Evolutionary conservation across 768 basidiomycete species (phyloP).

Genomic region (Collybia mongolica): DNA sequence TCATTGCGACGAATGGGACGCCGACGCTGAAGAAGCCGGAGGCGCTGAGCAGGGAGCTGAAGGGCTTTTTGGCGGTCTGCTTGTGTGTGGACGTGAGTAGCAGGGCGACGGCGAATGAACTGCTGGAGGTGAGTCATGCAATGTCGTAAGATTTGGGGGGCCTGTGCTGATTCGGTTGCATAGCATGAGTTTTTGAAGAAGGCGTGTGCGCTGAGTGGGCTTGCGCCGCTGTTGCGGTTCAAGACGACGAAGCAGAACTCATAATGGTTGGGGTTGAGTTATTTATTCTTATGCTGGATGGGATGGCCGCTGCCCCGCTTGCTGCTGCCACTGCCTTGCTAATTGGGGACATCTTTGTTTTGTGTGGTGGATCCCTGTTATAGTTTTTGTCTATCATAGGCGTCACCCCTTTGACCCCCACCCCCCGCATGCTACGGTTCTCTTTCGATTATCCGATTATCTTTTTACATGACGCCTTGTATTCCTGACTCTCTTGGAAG

Average conservation of each 20-base stretch:
- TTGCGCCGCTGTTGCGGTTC: slow-evolving; percentile 85
- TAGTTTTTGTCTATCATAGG: not conserved
- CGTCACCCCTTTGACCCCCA: too few species aligned
- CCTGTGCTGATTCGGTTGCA: slow-evolving; percentile 10
- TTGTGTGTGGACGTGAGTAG: slow-evolving; percentile 95
- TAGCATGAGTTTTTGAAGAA: slow-evolving; percentile 96
- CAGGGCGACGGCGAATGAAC: slow-evolving; percentile 84
- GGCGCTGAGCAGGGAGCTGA: slow-evolving; percentile 85
- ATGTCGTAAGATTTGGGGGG: not conserved
- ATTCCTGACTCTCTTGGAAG: slow-evolving; percentile 1
- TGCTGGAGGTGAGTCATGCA: slow-evolving; percentile 64
- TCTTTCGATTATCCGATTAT: not conserved
- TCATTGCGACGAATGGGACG: slow-evolving; percentile 98
- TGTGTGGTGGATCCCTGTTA: not conserved
- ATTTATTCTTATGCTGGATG: not conserved
- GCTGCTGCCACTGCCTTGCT: not conserved
- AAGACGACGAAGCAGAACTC: slow-evolving; percentile 57
- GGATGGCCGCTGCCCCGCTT: not conserved
- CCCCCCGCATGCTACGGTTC: not conserved
- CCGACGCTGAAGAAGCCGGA: slow-evolving; percentile 98
- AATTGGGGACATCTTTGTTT: not conserved
- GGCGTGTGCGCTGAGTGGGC: slow-evolving; percentile 76
- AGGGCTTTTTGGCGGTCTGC: slow-evolving; percentile 97
- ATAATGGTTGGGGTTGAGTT: slow-evolving; percentile 19
- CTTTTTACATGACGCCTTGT: not conserved